Evolutionary conservation across 2,329 filamentous ascomycete species (phyloP).

Genomic region (Ascocoryne sarcoides): DNA sequence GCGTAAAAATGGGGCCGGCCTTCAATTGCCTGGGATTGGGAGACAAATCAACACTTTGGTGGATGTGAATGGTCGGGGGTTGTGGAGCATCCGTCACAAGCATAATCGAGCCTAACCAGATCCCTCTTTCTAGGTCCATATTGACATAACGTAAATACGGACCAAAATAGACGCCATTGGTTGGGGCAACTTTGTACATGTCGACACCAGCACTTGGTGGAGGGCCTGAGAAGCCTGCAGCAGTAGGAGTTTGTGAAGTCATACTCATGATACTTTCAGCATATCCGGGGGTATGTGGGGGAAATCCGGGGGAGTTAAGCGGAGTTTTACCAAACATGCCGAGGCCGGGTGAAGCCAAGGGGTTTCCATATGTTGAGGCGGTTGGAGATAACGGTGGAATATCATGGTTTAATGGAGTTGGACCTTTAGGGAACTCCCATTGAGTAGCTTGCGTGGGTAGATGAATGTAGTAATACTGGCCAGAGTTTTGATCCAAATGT

Average conservation of each 20-base stretch:
- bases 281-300: conserved; percentile 75
- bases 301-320: conserved; percentile 71
- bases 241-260: conserved; percentile 63
- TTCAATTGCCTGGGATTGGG: conserved; percentile 86
- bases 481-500: conserved; percentile 88
- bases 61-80: conserved; percentile 91
- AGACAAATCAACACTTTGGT: conserved; percentile 81
- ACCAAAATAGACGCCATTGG: conserved; percentile 96
- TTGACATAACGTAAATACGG: conserved; percentile 94
- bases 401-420: conserved; percentile 79
- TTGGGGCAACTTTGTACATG: conserved; percentile 86
- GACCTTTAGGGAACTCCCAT: conserved; percentile 97
- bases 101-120: conserved; percentile 91
- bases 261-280: conserved; percentile 81
- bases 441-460: conserved; percentile 91
- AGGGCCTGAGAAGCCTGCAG: conserved; percentile 80
- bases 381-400: conserved; percentile 75
- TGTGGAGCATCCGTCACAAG: conserved; percentile 86
- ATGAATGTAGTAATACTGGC: conserved; percentile 98
- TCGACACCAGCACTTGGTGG: conserved; percentile 83
- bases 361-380: conserved; percentile 63
- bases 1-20: conserved; percentile 72
- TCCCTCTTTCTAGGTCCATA: conserved; percentile 85
- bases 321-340: conserved; percentile 49
- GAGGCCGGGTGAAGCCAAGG: conserved; percentile 58